Conservation (phyloP, 176 grass and related monocot species). For the Aegilops speltoides region DNA sequence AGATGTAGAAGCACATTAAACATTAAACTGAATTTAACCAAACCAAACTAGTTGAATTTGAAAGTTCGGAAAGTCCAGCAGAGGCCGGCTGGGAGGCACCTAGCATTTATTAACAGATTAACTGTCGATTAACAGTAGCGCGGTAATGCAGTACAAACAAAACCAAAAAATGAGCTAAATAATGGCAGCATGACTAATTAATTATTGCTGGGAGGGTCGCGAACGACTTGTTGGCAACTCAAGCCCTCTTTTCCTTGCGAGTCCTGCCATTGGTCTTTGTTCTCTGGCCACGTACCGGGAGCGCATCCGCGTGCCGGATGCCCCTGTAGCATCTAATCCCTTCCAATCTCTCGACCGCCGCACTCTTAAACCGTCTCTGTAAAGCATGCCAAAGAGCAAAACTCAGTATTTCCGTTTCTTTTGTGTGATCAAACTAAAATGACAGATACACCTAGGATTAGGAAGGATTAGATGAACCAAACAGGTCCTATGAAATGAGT, state of each 20-base stretch:
- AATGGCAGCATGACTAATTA: not conserved
- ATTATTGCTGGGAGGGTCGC: not conserved
- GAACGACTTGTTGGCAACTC: not conserved
- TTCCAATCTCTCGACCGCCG: not conserved
- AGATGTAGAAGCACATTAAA: not conserved
- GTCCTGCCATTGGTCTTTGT: not conserved
- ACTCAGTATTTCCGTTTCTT: not conserved
- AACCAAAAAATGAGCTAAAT: not conserved
- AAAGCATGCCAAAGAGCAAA: not conserved
- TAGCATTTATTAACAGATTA: not conserved
- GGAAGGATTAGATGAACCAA: not conserved
- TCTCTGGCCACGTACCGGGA: not conserved
- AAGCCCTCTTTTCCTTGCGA: not conserved
- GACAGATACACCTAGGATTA: not conserved
- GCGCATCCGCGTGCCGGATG: not conserved
- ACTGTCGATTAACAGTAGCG: not conserved
- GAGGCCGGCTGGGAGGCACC: not conserved
- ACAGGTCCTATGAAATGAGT: not conserved
- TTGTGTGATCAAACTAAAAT: too few relatives aligned
- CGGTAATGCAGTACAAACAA: not conserved
- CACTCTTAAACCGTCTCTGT: not conserved
- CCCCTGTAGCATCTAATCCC: not conserved
- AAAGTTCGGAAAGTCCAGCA: not conserved
- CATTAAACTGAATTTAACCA: not conserved
- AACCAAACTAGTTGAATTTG: not conserved